Evolutionary conservation across 2,329 filamentous ascomycete genomes (phyloP), one percentile per base, ranked within the genome.

Genomic region (Microdochium nivale): DNA sequence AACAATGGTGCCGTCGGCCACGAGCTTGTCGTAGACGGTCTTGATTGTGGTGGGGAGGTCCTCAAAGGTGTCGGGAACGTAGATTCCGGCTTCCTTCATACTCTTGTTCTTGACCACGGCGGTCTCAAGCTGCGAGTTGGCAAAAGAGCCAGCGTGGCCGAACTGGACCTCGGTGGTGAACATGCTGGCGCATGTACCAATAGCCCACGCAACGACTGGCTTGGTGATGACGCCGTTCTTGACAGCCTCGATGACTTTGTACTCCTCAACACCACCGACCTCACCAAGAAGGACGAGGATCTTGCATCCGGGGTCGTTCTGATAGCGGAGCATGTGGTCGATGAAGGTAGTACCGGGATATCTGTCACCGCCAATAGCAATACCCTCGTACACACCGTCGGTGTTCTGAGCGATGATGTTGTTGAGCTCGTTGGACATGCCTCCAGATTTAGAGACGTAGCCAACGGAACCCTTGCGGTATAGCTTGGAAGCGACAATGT

Each of bases 151-250:
- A 65, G 94, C 94, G 78, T 99, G 94, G 67, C 94, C 94, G 76
- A 99, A 99, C 75, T 99, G 94, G 47, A 99, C 94, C 79, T 99
- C 94, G 40, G 94, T 99, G 86, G 96, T 97, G 81, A 99, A 95
- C 90, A 99, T 94, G 81, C 89, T 92, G 58, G 94, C 94, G 73
- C 95, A 96, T 64, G 94, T 99, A 79, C 94, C 94, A 67, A 99
- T 99, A 61, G 94, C 94, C 94, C 94, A 99, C 44, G 94, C 94
- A 55, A 99, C 91, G 66, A 99, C 94, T 65, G 94, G 94, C 85
- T 99, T 99, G 70, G 87, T 99, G 71, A 99, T 96, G 68, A 82
- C 74, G 65, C 94, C 94, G 60, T 87, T 80, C 84, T 97, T 94
- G 63, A 99, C 89, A 55, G 94, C 94, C 67, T 99, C 92, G 62